Base-by-base conservation (phyloP, 768 basidiomycete genomes). In the Royoungia palumana region DNA sequence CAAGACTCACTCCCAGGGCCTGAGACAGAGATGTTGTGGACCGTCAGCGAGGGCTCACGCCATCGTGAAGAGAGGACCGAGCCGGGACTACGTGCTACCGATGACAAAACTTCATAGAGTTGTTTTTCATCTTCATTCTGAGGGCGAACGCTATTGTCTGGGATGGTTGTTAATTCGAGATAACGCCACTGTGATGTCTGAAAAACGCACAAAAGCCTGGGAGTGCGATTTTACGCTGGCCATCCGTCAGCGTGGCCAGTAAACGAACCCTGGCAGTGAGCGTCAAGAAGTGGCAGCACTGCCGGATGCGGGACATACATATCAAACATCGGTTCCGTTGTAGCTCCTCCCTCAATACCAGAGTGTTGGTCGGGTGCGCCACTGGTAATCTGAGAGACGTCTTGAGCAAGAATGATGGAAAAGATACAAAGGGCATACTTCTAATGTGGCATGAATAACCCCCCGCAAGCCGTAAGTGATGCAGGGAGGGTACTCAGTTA, bases 391-490 rank as follows among this genome's bases (percentile, higher is more conserved):
- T 90, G 50, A 20, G 28, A 35, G 19, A 22, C 1, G 14, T 53
- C 11, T 8, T 47, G 38, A 27, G 1, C 16, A 28, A 14, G 36
- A 28, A 5, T 11, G 17, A 1, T 6, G 2, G n/a, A 9, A 6
- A 12, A 28, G 41, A n/a, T 5, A 4, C n/a, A 3, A 34, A 16
- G 6, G 20, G 40, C 67, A 38, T 38, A 86, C 89, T 74, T 86
- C 80, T 7, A 96, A 69, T 28, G 81, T 79, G 44, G 89, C 92
- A 61, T 94, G 94, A 1, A 97, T 82, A 4, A 99, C 95, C 0
- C 96, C 96, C 39, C 96, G 80, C 47, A 97, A 72, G 4, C 96
- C 96, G 64, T 95, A 96, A 0, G 94, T 96, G 44, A 98, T 85
- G 60, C 94, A 97, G 0, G 96, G 94, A 6, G 82, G 80, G 54